Conservation (phyloP, 441 rosid genomes). For the Erodium moschatum region DNA sequence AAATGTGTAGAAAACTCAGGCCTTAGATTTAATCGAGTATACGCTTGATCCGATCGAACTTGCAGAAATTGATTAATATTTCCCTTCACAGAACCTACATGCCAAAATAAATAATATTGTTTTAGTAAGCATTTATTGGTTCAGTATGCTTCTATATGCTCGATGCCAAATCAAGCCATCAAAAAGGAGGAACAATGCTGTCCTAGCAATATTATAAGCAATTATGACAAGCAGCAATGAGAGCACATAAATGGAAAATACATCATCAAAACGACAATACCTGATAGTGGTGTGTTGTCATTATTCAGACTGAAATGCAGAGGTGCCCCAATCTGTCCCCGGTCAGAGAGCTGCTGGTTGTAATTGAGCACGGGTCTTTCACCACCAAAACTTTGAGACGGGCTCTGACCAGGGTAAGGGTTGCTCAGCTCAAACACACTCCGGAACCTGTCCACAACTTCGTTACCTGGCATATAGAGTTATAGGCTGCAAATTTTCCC, state of each 20-base stretch:
- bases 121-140: neutral
- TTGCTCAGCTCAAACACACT: neutral
- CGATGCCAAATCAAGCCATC: conserved; percentile 6
- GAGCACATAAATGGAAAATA: neutral
- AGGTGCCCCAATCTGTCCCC: conserved; percentile 22
- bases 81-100: conserved; percentile 38
- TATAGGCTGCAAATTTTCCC: conserved; percentile 18
- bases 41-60: conserved; percentile 8
- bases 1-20: conserved; percentile 43
- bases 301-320: conserved; percentile 21
- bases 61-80: neutral
- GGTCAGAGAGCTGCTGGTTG: conserved; percentile 10
- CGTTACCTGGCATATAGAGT: conserved; percentile 10
- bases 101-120: neutral
- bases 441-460: neutral
- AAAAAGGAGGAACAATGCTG: neutral
- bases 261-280: conserved; percentile 9
- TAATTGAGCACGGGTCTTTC: neutral
- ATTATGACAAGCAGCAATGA: neutral
- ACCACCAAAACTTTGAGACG: neutral
- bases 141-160: neutral
- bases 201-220: neutral
- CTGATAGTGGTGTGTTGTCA: conserved; percentile 21
- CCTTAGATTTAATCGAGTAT: conserved; percentile 42
- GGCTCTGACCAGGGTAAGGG: neutral